Evolutionary conservation across 208 protist genomes (phyloP), one percentile per base, ranked within the genome.

Genomic region (Crithidia bombi): DNA sequence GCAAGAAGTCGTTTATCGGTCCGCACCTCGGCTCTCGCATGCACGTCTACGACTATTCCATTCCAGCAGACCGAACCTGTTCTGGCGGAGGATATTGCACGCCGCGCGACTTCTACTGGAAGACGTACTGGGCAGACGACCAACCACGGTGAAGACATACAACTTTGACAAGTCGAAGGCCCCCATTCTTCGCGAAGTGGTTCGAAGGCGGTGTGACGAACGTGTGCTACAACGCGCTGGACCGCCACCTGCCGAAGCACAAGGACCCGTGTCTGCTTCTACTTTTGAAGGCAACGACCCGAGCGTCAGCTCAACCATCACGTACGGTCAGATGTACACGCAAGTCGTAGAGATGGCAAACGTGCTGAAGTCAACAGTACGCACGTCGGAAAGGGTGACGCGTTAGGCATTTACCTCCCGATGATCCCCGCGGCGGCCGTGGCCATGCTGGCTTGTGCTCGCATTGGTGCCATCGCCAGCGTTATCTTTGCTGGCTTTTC

Each of bases 381-480:
- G 72, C 94, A 94, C 38, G 78, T 99, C 10, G 62, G 75, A 14
- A 97, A 97, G 69, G 97, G 98, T 21, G 96, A 99, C 70, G 57
- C 73, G 19, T 98, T 99, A 3, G 82, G 85, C 10, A 87, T 99
- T 15, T 99, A 99, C 83, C 82, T 99, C 46, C 98, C 98, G 21
- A 98, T 98, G 90, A 92, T 98, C 30, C 88, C 96, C 15, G 94
- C 98, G 38, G 79, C 90, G 21, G 79, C 76, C 26, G 76, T 93
- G 15, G 84, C 90, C 21, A 99, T 99, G 96, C 90, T 99, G 11
- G 98, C 98, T 17, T 99, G 95, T 63, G 98, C 98, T n/a, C 91
- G 98, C 39, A 98, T 99, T 49, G 98, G 98, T 43, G 92, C 92
- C 14, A 79, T 97, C 5, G 74, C 78, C n/a, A 86, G 73, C 39